phyloP scores from a whole-genome alignment of 352 stramenopile genomes.

The Phytophthora sojae region DNA sequence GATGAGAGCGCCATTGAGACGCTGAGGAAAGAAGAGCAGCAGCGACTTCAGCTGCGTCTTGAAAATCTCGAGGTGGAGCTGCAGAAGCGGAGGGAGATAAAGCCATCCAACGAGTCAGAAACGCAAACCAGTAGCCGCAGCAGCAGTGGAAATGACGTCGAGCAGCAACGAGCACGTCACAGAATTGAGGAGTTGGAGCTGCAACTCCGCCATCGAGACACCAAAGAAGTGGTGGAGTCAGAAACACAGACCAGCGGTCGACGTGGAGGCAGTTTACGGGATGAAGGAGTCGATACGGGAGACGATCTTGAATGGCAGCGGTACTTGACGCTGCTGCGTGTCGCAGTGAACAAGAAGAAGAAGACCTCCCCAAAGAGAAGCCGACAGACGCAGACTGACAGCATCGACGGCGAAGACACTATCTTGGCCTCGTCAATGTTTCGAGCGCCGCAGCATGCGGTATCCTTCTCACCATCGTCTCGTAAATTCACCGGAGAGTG shows the following conservation, averaged over 20 bases:
- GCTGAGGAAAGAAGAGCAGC: slow-evolving; percentile 26
- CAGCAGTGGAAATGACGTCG: slow-evolving; percentile 1
- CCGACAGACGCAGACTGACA: slow-evolving; percentile 24
- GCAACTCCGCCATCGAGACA: slow-evolving; percentile 17
- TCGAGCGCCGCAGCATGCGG: slow-evolving; percentile 8
- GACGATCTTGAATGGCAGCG: slow-evolving; percentile 45
- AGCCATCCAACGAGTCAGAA: slow-evolving; percentile 12
- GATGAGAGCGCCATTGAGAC: slow-evolving; percentile 19
- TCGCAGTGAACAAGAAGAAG: slow-evolving; percentile 46
- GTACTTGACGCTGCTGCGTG: slow-evolving; percentile 49
- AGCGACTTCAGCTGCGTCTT: slow-evolving; percentile 22
- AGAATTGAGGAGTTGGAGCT: slow-evolving; percentile 23
- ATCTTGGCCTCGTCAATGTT: slow-evolving; percentile 15
- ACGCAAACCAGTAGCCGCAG: slow-evolving; percentile 28
- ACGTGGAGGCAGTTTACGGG: neutral
- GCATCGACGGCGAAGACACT: slow-evolving; percentile 9
- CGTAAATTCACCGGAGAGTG: slow-evolving; percentile 20
- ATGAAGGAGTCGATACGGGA: slow-evolving; percentile 25
- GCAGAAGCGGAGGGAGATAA: neutral
- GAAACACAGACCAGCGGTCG: slow-evolving; percentile 29
- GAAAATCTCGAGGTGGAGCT: slow-evolving; percentile 22
- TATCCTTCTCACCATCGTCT: slow-evolving; percentile 5
- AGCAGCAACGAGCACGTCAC: slow-evolving; percentile 15
- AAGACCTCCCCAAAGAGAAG: slow-evolving; percentile 22
- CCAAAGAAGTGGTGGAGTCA: slow-evolving; percentile 15